phyloP scores from a whole-genome alignment of 305 asterid species.

The Fraxinus xanthoxyloides region DNA sequence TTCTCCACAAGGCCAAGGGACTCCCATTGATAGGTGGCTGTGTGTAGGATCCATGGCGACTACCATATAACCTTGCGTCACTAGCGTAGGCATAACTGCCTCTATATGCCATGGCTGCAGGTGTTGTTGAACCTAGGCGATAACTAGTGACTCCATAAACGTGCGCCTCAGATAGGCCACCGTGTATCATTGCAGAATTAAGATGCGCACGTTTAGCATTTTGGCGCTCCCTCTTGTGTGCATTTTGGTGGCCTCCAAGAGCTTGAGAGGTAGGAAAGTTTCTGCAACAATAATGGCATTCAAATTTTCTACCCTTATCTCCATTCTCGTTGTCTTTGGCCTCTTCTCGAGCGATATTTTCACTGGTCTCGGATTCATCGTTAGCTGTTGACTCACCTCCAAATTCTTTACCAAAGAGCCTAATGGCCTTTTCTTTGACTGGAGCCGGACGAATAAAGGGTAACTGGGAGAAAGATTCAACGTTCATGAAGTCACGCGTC shows the following conservation, averaged over 20 bases:
- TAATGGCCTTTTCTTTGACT: slow-evolving; percentile 34
- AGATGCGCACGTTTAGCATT: slow-evolving; percentile 55
- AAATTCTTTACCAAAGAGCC: slow-evolving; percentile 83
- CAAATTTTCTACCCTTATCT: slow-evolving; percentile 40
- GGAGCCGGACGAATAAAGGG: slow-evolving; percentile 76
- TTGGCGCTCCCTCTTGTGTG: slow-evolving; percentile 61
- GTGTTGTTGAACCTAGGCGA: slow-evolving; percentile 18
- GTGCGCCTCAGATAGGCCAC: slow-evolving; percentile 24
- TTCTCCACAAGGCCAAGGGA: slow-evolving; percentile 46
- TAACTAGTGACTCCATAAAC: slow-evolving; percentile 36
- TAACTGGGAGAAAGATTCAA: slow-evolving; percentile 82
- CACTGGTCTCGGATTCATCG: neutral
- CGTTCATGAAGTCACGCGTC: slow-evolving; percentile 77
- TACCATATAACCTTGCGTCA: slow-evolving; percentile 8
- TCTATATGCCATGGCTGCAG: slow-evolving; percentile 15
- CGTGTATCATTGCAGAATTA: slow-evolving; percentile 39
- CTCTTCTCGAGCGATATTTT: neutral
- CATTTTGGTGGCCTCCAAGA: slow-evolving; percentile 70
- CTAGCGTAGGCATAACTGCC: neutral
- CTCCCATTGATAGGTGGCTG: slow-evolving; percentile 39
- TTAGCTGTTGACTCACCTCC: slow-evolving; percentile 20
- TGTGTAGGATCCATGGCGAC: slow-evolving; percentile 23
- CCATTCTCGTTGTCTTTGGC: neutral
- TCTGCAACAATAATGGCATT: slow-evolving; percentile 67
- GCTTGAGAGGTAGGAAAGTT: slow-evolving; percentile 74